Percentiles rank a stretch among this genome's conserved stretches.
Evolutionary conservation across 1,139 yeast genomes (phyloP).

Genomic region (Suhomyces ambrosiae): DNA sequence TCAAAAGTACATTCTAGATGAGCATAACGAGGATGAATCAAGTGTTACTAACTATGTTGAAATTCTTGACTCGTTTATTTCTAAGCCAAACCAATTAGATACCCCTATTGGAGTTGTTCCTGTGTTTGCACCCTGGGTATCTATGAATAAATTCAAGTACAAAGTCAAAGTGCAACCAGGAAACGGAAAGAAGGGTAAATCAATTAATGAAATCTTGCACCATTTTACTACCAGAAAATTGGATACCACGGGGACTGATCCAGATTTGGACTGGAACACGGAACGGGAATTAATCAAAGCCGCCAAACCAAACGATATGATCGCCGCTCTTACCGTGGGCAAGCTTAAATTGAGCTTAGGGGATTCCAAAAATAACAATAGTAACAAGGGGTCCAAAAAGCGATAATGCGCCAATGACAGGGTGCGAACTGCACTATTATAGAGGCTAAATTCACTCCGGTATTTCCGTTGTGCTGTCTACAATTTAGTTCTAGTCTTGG

Average conservation of each 20-base stretch:
- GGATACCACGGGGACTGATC: slow-evolving; percentile 52
- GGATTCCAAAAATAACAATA: slow-evolving; percentile 3
- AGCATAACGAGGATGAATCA: slow-evolving; percentile 38
- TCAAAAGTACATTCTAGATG: slow-evolving; percentile 45
- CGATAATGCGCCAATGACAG: too few relatives aligned
- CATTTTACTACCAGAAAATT: slow-evolving; percentile 59
- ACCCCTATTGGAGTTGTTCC: slow-evolving; percentile 67
- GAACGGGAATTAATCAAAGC: slow-evolving; percentile 62
- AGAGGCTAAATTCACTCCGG: too few relatives aligned
- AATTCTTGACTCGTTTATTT: slow-evolving; percentile 41
- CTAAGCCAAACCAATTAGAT: slow-evolving; percentile 48
- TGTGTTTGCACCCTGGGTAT: slow-evolving; percentile 90
- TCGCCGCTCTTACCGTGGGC: slow-evolving; percentile 41
- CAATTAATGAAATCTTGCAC: slow-evolving; percentile 67
- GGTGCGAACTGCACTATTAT: too few relatives aligned
- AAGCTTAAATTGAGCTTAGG: slow-evolving; percentile 40
- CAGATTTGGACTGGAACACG: slow-evolving; percentile 68
- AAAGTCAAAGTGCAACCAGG: slow-evolving; percentile 90
- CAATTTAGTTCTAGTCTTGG: too few relatives aligned
- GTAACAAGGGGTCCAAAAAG: slow-evolving; percentile 5
- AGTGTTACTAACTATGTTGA: slow-evolving; percentile 37
- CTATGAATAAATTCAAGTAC: slow-evolving; percentile 73
- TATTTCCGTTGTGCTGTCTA: too few relatives aligned
- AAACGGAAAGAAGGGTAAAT: slow-evolving; percentile 83
- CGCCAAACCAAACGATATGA: slow-evolving; percentile 54